A percentile compares a stretch with the other conserved stretches of the same genome.
Conservation (phyloP, 306 rosid genomes). For the Quillaja saponaria region DNA sequence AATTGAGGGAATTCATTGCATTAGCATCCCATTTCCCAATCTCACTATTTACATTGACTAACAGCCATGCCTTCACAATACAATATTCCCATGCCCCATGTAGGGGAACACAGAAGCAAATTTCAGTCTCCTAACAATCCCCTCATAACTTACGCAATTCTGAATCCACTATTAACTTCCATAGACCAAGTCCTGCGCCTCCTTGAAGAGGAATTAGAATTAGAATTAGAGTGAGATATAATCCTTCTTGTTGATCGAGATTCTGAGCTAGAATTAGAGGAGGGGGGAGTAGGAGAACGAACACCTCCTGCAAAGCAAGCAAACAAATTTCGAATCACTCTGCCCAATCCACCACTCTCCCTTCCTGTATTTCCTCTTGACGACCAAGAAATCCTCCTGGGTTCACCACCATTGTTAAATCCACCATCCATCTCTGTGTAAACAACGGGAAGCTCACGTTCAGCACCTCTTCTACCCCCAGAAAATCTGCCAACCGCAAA, state of each 20-base stretch:
- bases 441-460: slow-evolving; percentile 75
- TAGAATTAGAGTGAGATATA: slow-evolving; percentile 20
- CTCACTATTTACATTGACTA: slow-evolving; percentile 36
- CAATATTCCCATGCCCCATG: neutral
- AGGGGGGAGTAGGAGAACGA: slow-evolving; percentile 23
- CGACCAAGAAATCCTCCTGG: slow-evolving; percentile 66
- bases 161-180: slow-evolving; percentile 66
- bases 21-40: slow-evolving; percentile 1
- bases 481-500: slow-evolving; percentile 79
- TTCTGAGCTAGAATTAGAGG: slow-evolving; percentile 23
- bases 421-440: slow-evolving; percentile 83
- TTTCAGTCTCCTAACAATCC: slow-evolving; percentile 13
- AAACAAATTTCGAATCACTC: slow-evolving; percentile 44
- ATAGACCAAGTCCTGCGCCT: slow-evolving; percentile 75
- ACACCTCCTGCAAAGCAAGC: slow-evolving; percentile 56
- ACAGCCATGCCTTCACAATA: slow-evolving; percentile 5
- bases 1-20: slow-evolving; percentile 6
- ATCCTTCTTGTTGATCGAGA: slow-evolving; percentile 26
- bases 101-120: slow-evolving; percentile 25
- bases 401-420: slow-evolving; percentile 58
- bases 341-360: slow-evolving; percentile 48
- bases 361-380: slow-evolving; percentile 55
- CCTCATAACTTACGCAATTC: slow-evolving; percentile 41
- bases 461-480: slow-evolving; percentile 69
- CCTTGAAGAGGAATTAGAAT: slow-evolving; percentile 28